Conservation (phyloP, 2,329 filamentous ascomycete genomes). For the Ceratocystiopsis sp. region DNA sequence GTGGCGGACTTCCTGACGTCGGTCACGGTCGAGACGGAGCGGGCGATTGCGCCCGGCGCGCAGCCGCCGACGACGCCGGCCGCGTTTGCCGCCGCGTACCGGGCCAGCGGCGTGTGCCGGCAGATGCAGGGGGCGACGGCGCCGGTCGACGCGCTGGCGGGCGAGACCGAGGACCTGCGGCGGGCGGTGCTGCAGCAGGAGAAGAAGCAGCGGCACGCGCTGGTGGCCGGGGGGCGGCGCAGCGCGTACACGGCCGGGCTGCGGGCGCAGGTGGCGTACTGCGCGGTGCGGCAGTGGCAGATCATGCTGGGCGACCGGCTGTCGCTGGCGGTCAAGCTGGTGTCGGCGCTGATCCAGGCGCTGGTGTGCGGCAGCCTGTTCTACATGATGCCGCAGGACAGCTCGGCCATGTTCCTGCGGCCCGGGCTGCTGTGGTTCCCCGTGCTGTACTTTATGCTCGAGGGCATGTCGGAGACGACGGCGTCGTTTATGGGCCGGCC, state of each 20-base stretch:
- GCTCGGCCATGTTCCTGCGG: conserved; percentile 43
- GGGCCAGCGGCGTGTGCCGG: conserved; percentile 23
- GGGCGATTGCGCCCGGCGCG: conserved; percentile 15
- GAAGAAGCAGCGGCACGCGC: neutral
- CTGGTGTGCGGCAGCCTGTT: conserved; percentile 69
- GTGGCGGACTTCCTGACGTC: conserved; percentile 65
- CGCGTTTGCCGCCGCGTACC: conserved; percentile 44
- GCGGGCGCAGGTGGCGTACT: conserved; percentile 47
- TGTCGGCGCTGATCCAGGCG: conserved; percentile 57
- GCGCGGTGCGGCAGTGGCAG: conserved; percentile 62
- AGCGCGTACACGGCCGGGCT: conserved; percentile 55
- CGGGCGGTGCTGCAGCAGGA: conserved; percentile 3
- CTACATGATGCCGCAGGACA: conserved; percentile 44
- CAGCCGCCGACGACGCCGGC: conserved; percentile 57
- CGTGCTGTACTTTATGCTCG: conserved; percentile 38
- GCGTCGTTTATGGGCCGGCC: conserved; percentile 34
- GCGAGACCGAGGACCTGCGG: conserved; percentile 9
- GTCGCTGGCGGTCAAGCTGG: conserved; percentile 60
- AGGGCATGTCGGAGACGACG: conserved; percentile 56
- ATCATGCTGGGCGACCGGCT: conserved; percentile 59
- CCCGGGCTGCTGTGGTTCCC: conserved; percentile 33
- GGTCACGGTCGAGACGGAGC: conserved; percentile 17
- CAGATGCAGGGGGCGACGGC: conserved; percentile 31
- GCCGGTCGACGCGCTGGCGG: conserved; percentile 26
- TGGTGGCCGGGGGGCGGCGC: neutral